Evolutionary conservation across 805 yeast genomes (phyloP), one percentile per base, ranked within the genome.

Genomic region (Metschnikowia peoriensis): DNA sequence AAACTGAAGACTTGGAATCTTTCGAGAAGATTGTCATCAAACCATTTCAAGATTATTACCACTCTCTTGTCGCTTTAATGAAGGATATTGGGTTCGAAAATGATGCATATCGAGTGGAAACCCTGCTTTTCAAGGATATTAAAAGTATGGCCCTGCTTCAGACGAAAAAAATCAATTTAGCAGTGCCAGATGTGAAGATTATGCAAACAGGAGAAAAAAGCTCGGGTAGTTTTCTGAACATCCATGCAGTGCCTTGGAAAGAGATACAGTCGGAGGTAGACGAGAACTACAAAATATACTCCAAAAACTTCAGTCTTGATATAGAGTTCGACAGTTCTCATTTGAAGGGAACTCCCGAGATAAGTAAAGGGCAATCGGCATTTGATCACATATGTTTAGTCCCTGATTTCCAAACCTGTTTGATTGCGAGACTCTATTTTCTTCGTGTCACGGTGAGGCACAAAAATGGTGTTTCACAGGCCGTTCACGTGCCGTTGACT

Each of bases 391-490:
- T 72, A 9, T 68, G 73, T 7, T 61, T 74, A 50, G 75, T 73
- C 4, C 79, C 79, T 1, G 67, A 61, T 42, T 71, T 70, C 59
- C 78, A 75, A 55, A 62, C 66, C 6, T 75, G 79, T 50, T 58
- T 65, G 32, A 61, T 67, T 58, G 61, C 72, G 12, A 59, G 78
- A 45, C 35, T 75, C 29, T 73, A 75, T 57, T 74, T 70, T 49
- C 55, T 73, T 38, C 68, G 69, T 40, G 54, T 72, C 4, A 56
- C 58, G 1, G 64, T 71, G 32, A 69, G 64, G 52, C 56, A 75
- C 43, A 51, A 53, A 16, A 67, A 66, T 44, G 73, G 74, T 0
- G 70, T 65, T 9, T 41, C 57, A 14, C 60, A 73, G 46, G 54
- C 66, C 28, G 67, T 72, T 2, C 69, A 72, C 51, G 69, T 72